Conservation (phyloP, 768 basidiomycete species). For the Myochromella boudieri region DNA sequence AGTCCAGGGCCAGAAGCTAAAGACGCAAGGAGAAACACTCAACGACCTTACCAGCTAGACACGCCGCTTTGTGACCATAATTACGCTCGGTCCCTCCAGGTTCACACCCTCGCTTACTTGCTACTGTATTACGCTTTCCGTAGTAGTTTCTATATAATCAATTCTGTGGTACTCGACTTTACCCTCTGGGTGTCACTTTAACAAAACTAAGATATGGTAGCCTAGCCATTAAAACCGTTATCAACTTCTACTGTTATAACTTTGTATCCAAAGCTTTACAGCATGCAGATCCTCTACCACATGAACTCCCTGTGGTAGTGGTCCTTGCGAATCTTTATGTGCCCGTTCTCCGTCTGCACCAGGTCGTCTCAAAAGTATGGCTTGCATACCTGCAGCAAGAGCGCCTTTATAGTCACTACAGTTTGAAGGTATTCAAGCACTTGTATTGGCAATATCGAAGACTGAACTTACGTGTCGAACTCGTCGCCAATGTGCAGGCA, state of each 20-base stretch:
- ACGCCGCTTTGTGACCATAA: not conserved
- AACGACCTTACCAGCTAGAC: slow-evolving; percentile 11
- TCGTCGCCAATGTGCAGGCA: slow-evolving; percentile 80
- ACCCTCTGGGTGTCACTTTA: no score
- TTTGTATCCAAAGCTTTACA: slow-evolving; percentile 17
- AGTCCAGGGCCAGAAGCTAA: slow-evolving; percentile 35
- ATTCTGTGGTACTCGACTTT: no score
- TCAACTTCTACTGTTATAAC: slow-evolving; percentile 8
- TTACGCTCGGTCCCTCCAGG: no score
- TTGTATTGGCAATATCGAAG: not conserved
- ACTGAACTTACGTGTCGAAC: slow-evolving; percentile 49
- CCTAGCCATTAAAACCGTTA: no score
- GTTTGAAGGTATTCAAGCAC: not conserved
- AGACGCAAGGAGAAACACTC: not conserved
- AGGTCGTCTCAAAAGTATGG: slow-evolving; percentile 16
- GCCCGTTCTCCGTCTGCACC: slow-evolving; percentile 13
- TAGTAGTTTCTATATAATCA: no score
- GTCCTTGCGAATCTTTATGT: slow-evolving; percentile 7
- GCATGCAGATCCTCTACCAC: slow-evolving; percentile 13
- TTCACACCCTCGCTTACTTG: not conserved
- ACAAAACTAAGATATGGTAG: no score
- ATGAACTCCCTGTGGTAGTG: slow-evolving; percentile 1
- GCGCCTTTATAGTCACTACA: slow-evolving; percentile 22
- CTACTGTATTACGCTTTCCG: no score
- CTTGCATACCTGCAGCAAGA: slow-evolving; percentile 20